Percentiles rank a stretch among this genome's conserved stretches.
These are phyloP conservation scores for Cyathus pygmaeus DNA, from an alignment of 1,284 basidiomycete species.

Conservation along the genomic window DNA sequence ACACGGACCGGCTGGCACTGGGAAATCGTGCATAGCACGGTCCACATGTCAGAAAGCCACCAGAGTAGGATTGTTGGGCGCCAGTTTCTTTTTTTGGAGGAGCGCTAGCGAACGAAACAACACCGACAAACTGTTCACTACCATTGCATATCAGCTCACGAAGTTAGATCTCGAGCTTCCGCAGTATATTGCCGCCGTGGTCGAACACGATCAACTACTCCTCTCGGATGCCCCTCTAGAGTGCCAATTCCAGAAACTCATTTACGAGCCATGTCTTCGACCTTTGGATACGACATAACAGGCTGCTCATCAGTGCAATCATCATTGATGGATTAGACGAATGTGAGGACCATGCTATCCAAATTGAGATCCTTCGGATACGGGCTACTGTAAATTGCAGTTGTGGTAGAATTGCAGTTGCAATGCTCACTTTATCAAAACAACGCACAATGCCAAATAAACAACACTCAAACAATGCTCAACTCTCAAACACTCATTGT, in stretches of 20 bases:
- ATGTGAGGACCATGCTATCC: no score
- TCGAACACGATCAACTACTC: conserved; percentile 9
- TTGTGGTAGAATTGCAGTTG: no score
- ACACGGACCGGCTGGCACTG: conserved; percentile 13
- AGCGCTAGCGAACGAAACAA: conserved; percentile 1
- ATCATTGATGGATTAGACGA: not conserved
- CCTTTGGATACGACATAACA: not conserved
- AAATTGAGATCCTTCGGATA: no score
- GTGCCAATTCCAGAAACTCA: conserved; percentile 8
- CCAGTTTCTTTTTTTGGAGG: no score
- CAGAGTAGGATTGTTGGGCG: not conserved
- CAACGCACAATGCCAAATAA: no score
- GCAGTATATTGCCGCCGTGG: not conserved
- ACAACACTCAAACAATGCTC: no score
- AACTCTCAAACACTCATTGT: no score
- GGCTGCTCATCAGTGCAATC: not conserved
- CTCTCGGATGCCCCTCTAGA: not conserved
- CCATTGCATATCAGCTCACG: conserved; percentile 18
- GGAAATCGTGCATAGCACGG: conserved; percentile 15
- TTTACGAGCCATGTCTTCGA: conserved; percentile 2
- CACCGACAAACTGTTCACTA: conserved; percentile 5
- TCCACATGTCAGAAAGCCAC: conserved; percentile 7
- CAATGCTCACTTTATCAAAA: no score
- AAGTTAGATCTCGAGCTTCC: not conserved
- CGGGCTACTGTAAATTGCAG: not conserved